These are phyloP conservation scores for Vitis amurensis DNA, from an alignment of 164 flowering plant genomes.

Conservation along the genomic window DNA sequence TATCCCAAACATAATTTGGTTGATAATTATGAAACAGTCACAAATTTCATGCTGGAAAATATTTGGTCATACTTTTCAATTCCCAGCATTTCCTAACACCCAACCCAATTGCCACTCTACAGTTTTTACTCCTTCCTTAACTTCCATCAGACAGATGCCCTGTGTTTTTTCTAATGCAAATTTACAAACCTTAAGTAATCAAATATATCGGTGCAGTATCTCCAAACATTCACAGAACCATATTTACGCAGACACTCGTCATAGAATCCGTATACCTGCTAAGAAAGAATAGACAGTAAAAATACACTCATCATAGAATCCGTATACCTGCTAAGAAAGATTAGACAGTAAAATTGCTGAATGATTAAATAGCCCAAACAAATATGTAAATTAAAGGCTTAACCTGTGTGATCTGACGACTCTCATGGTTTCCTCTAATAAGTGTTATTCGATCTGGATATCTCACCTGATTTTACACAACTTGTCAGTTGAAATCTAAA, in stretches of 20 bases:
- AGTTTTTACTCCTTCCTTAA: conserved; percentile 1
- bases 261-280: conserved; percentile 97
- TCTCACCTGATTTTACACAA: conserved; percentile 60
- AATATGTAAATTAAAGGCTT: neutral
- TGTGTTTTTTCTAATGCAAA: conserved; percentile 4
- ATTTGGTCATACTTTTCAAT: neutral
- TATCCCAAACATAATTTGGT: no score
- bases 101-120: neutral
- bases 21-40: no score
- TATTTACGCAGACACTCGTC: conserved; percentile 97
- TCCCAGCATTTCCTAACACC: no score
- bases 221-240: conserved; percentile 99
- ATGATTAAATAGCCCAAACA: conserved; percentile 1
- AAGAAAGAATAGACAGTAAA: neutral
- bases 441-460: conserved; percentile 99
- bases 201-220: conserved; percentile 98
- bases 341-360: conserved; percentile 3
- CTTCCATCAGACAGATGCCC: conserved; percentile 3
- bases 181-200: conserved; percentile 85
- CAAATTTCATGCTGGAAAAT: no score
- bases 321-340: conserved; percentile 68
- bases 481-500: conserved; percentile 8
- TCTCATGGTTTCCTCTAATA: conserved; percentile 97
- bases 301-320: conserved; percentile 91
- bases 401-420: conserved; percentile 99